A percentile compares a stretch with the other conserved stretches of the same genome.
Evolutionary conservation across 169 alveolate species (phyloP).

Genomic region (Cryptosporidium sp.): DNA sequence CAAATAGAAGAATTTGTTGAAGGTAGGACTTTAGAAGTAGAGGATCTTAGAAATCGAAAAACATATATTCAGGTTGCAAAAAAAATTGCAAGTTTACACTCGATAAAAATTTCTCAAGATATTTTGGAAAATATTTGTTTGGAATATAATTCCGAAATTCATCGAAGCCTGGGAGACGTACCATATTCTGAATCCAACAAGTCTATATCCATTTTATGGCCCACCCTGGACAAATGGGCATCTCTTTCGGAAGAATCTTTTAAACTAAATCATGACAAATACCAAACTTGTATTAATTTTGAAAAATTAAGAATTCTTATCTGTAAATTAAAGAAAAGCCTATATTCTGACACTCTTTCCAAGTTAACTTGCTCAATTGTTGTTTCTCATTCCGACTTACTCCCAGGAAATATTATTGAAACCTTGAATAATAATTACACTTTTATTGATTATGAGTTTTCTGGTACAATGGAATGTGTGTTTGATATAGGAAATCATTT

Average conservation of each 20-base stretch:
- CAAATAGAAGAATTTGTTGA: slow-evolving; percentile 65
- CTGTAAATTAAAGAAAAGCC: neutral
- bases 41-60: slow-evolving; percentile 37
- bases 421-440: neutral
- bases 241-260: slow-evolving; percentile 17
- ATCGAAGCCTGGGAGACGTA: neutral
- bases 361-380: slow-evolving; percentile 41
- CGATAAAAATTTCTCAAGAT: slow-evolving; percentile 28
- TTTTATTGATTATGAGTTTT: slow-evolving; percentile 65
- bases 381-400: slow-evolving; percentile 54
- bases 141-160: neutral
- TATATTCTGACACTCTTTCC: neutral
- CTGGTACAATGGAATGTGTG: slow-evolving; percentile 64
- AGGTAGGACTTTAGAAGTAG: slow-evolving; percentile 60
- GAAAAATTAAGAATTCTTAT: slow-evolving; percentile 12
- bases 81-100: slow-evolving; percentile 52
- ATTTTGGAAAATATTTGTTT: neutral
- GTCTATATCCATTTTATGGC: slow-evolving; percentile 55
- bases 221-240: slow-evolving; percentile 36
- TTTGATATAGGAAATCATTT: slow-evolving; percentile 67
- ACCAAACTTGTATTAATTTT: neutral
- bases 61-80: slow-evolving; percentile 22
- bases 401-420: slow-evolving; percentile 67
- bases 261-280: neutral
- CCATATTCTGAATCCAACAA: neutral